Base-by-base conservation (phyloP, 305 asterid species). In the Solanum hybrid region DNA sequence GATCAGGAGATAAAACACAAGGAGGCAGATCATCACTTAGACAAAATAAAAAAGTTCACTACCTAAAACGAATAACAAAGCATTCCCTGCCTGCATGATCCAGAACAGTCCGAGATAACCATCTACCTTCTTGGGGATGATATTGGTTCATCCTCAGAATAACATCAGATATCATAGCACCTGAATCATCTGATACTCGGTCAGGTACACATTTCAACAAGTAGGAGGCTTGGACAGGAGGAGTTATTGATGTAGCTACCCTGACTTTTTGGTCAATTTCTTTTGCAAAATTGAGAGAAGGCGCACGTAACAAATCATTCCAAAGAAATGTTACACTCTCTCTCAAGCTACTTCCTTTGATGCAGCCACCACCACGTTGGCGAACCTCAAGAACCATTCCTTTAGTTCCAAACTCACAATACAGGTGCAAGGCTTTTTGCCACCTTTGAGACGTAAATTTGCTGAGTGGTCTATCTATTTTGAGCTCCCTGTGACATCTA, bases 71-170 rank as follows among this genome's bases (percentile, higher is more conserved):
- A 87, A 92, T 86, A 71, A 97, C 98, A 76, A 97, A 97, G 93
- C 98, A 97, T 91, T 97, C 99, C 89, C 97, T 93, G 86, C 98
- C 97, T 8, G 98, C 96, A 93, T 97, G 98, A 90, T 97, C 99
- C 87, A 96, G 92, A 90, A 96, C 98, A 3, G 99, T 96, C 26
- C 98, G 95, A 40, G 98, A 94, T 80, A 97, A 88, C 99, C 98
- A 97, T 78, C 99, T 94, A 29, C 99, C 99, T 92, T 94, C 96
- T 89, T 97, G 99, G 22, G 98, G 98, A 22, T 96, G 93, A 88
- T 96, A 96, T 28, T 90, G 94, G 90, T 95, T 96, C 98, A 96
- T 94, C 92, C 79, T 95, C 92, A 97, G 91, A 91, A 96, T 94
- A n/a, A 97, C 94, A 80, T 97, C 99, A 4, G 99, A 97, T 87